phyloP scores from a whole-genome alignment of 495 filamentous ascomycete genomes.

The Talaromyces liani region DNA sequence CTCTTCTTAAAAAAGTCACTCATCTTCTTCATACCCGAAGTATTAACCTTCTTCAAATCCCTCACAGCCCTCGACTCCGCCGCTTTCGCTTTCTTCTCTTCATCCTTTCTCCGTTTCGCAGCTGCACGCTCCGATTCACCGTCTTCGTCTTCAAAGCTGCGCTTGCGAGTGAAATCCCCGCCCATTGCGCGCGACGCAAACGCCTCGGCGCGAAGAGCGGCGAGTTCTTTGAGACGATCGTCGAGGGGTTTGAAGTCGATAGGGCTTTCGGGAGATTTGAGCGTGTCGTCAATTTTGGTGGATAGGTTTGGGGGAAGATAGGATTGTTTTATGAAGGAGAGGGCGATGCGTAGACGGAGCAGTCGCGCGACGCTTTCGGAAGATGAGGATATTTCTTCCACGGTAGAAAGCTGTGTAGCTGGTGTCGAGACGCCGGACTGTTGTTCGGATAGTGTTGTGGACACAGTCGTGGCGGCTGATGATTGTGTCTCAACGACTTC shows the following conservation, averaged over 20 bases:
- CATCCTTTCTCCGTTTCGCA: constrained; percentile 55
- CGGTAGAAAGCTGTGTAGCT: constrained; percentile 20
- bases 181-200: constrained; percentile 52
- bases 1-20: constrained; percentile 86
- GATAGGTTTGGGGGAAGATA: constrained; percentile 57
- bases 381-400: constrained; percentile 21
- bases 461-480: constrained; percentile 26
- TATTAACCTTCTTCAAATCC: constrained; percentile 82
- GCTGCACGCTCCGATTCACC: constrained; percentile 36
- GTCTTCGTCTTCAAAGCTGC: constrained; percentile 62
- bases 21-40: constrained; percentile 92
- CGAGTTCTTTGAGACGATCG: constrained; percentile 55
- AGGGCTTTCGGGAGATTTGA: constrained; percentile 35
- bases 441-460: constrained; percentile 29
- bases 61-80: constrained; percentile 65
- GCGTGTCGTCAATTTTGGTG: constrained; percentile 35
- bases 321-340: constrained; percentile 66
- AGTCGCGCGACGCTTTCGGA: constrained; percentile 48
- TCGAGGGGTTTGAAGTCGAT: constrained; percentile 66
- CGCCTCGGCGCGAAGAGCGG: constrained; percentile 59
- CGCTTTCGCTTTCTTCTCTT: constrained; percentile 65
- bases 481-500: constrained; percentile 27
- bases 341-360: constrained; percentile 64
- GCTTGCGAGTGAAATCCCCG: constrained; percentile 68
- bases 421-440: constrained; percentile 23